These are phyloP conservation scores for Salvia splendens DNA, from an alignment of 257 asterid genomes.

Conservation along the genomic window DNA sequence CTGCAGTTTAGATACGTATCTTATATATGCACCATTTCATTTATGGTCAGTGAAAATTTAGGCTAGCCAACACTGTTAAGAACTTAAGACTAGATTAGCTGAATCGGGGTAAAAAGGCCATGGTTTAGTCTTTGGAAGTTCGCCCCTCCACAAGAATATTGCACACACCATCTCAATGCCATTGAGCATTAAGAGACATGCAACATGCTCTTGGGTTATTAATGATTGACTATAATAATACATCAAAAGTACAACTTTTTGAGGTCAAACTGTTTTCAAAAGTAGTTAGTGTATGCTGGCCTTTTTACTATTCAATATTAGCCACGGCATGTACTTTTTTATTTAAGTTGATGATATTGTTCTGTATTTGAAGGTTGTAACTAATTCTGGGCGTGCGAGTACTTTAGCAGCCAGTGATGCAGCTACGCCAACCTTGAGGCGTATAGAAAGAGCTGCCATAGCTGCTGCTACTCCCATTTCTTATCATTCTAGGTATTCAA, in stretches of 20 bases:
- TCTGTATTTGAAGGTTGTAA: slow-evolving; percentile 66
- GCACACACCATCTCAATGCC: not conserved
- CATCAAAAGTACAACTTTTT: not conserved
- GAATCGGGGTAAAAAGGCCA: not conserved
- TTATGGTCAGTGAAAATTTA: slow-evolving; percentile 8
- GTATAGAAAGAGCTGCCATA: slow-evolving; percentile 98
- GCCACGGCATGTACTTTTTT: slow-evolving; percentile 1
- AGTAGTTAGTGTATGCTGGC: not conserved
- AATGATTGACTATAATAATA: not conserved
- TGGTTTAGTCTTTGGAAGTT: not conserved
- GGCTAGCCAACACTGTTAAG: not conserved
- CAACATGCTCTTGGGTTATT: not conserved
- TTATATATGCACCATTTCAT: slow-evolving; percentile 5
- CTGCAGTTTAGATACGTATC: slow-evolving; percentile 9
- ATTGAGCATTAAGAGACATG: not conserved
- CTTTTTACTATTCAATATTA: slow-evolving; percentile 8
- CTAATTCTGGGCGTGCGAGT: slow-evolving; percentile 97
- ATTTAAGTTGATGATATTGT: not conserved
- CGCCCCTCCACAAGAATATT: not conserved
- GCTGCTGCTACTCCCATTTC: slow-evolving; percentile 99
- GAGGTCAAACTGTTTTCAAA: not conserved
- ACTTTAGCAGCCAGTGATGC: slow-evolving; percentile 98
- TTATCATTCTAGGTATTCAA: slow-evolving; percentile 76
- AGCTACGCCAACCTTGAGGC: slow-evolving; percentile 93
- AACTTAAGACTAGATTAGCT: slow-evolving; percentile 9